These are phyloP conservation scores for Podaxis sp. DNA, from an alignment of 768 basidiomycete species.

Conservation along the genomic window DNA sequence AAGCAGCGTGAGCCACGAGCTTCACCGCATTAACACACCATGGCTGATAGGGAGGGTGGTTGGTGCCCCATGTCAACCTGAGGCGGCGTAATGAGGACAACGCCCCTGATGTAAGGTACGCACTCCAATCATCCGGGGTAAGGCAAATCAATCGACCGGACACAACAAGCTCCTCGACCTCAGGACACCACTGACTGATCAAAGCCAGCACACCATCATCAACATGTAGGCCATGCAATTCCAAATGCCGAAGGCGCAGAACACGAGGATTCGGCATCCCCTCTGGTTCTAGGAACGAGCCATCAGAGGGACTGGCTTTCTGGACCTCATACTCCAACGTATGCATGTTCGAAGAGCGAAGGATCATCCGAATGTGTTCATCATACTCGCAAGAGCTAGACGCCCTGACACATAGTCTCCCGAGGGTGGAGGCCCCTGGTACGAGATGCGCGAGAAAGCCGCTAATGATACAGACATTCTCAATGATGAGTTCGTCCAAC, in stretches of 20 bases:
- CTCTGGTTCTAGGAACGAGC: constrained; percentile 25
- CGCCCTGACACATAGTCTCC: constrained; percentile 32
- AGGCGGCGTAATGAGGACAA: constrained; percentile 31
- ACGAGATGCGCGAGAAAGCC: constrained; percentile 40
- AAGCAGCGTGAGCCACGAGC: constrained; percentile 14
- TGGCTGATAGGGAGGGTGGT: constrained; percentile 32
- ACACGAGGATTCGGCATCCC: constrained; percentile 18
- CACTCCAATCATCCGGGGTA: constrained; percentile 34
- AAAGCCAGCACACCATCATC: constrained; percentile 29
- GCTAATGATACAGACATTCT: constrained; percentile 36
- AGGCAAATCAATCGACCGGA: constrained; percentile 35
- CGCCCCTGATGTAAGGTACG: constrained; percentile 31
- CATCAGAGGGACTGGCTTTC: constrained; percentile 18
- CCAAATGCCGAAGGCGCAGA: constrained; percentile 32
- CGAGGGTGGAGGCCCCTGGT: constrained; percentile 28
- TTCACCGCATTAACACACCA: constrained; percentile 26
- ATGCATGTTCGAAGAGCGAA: constrained; percentile 37
- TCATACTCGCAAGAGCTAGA: constrained; percentile 29
- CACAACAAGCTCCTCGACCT: constrained; percentile 37
- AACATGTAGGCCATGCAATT: constrained; percentile 36
- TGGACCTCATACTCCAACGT: constrained; percentile 40
- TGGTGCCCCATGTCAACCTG: constrained; percentile 33
- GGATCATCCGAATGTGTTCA: constrained; percentile 35
- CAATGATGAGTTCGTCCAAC: constrained; percentile 36
- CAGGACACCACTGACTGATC: constrained; percentile 29